Conservation (phyloP, 1,284 basidiomycete genomes). For the Porogramme epimiltina region DNA sequence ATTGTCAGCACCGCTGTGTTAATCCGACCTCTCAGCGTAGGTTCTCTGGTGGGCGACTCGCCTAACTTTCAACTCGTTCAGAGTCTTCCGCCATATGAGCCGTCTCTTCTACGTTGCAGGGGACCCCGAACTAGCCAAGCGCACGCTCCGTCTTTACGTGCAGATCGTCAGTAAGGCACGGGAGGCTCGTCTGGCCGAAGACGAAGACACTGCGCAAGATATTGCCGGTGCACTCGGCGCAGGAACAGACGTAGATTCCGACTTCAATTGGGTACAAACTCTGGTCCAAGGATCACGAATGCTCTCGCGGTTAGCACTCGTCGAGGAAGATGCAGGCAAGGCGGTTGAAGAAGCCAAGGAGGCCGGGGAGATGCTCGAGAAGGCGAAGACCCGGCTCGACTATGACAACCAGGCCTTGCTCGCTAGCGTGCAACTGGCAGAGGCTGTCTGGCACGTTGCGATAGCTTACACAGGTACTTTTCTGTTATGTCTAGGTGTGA, state of each 20-base stretch:
- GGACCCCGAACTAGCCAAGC: conserved; percentile 68
- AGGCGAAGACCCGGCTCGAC: conserved; percentile 56
- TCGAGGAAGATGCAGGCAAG: conserved; percentile 41
- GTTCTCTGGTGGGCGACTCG: conserved; percentile 91
- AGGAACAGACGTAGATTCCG: conserved; percentile 53
- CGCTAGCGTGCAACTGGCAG: conserved; percentile 61
- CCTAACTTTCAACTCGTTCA: conserved; percentile 89
- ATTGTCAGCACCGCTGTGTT: background rate
- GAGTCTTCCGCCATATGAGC: conserved; percentile 81
- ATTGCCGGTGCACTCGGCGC: conserved; percentile 29
- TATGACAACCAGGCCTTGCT: conserved; percentile 45
- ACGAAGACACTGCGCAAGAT: conserved; percentile 24
- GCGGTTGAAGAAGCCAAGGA: conserved; percentile 51
- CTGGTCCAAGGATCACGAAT: conserved; percentile 76
- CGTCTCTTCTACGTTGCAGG: conserved; percentile 69
- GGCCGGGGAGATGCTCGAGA: conserved; percentile 56
- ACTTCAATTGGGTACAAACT: conserved; percentile 69
- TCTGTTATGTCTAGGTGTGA: background rate
- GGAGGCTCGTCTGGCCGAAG: conserved; percentile 47
- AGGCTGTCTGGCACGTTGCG: conserved; percentile 65
- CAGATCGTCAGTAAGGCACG: conserved; percentile 81
- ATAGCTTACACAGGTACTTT: conserved; percentile 60
- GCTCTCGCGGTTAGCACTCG: conserved; percentile 57
- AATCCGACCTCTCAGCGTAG: conserved; percentile 37
- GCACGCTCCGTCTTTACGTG: conserved; percentile 81